phyloP scores from a whole-genome alignment of 768 basidiomycete genomes.

The Xanthoconium stramineum region DNA sequence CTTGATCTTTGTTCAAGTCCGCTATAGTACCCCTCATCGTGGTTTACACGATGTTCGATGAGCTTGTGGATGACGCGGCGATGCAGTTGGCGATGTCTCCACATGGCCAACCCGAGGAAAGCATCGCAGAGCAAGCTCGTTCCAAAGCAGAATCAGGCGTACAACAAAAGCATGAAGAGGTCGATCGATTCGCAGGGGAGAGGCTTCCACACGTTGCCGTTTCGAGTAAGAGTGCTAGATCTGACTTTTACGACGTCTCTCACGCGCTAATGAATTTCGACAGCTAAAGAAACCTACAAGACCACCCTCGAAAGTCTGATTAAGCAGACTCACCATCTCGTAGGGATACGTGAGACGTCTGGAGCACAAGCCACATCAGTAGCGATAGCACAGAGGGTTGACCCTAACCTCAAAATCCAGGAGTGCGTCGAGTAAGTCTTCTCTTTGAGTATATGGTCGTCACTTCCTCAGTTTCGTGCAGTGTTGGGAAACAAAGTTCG shows the following conservation, averaged over 20 bases:
- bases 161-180: too few species aligned
- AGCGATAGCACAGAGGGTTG: background rate
- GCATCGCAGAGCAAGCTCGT: too few species aligned
- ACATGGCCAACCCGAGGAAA: too few species aligned
- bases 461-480: background rate
- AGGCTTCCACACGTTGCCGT: background rate
- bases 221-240: background rate
- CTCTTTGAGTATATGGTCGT: background rate
- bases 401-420: background rate
- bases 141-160: too few species aligned
- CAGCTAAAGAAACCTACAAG: background rate
- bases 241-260: background rate
- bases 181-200: too few species aligned
- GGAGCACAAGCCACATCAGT: background rate
- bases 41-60: too few species aligned
- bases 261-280: background rate
- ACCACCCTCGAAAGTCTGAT: background rate
- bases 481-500: background rate
- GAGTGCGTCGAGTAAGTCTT: background rate
- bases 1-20: background rate
- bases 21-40: background rate
- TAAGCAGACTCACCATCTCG: background rate
- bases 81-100: too few species aligned
- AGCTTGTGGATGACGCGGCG: too few species aligned
- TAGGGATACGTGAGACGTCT: background rate